A percentile compares a stretch with the other conserved stretches of the same genome.
phyloP scores from a whole-genome alignment of 2,329 filamentous ascomycete genomes.

The Fusarium paranaense region DNA sequence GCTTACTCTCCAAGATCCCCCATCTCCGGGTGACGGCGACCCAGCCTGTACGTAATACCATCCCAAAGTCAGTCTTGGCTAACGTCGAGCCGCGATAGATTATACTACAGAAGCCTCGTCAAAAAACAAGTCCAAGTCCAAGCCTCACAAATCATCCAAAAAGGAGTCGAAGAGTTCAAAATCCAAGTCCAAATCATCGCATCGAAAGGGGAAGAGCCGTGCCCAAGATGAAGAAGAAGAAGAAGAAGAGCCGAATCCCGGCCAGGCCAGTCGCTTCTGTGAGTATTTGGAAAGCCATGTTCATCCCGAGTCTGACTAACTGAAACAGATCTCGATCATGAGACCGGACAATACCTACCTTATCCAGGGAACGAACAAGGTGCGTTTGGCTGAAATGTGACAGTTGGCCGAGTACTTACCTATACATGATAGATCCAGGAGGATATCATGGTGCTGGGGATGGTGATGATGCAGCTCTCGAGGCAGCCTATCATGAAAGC shows the following conservation, averaged over 20 bases:
- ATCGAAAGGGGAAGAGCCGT: conserved; percentile 38
- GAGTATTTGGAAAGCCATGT: not conserved
- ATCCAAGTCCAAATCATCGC: conserved; percentile 30
- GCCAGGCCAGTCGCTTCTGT: conserved; percentile 3
- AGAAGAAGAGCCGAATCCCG: conserved; percentile 25
- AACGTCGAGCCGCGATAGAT: conserved; percentile 12
- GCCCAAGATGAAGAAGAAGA: conserved; percentile 26
- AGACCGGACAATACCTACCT: conserved; percentile 16
- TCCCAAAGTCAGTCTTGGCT: not conserved
- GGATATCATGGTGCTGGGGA: conserved; percentile 9
- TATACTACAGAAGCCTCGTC: conserved; percentile 26
- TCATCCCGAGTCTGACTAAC: not conserved
- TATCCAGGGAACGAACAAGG: conserved; percentile 16
- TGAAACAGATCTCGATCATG: conserved; percentile 18
- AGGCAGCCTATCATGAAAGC: conserved; percentile 25
- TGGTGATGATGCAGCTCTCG: conserved; percentile 16
- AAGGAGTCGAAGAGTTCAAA: conserved; percentile 31
- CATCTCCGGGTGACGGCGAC: conserved; percentile 27
- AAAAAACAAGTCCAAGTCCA: conserved; percentile 24
- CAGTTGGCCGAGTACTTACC: not conserved
- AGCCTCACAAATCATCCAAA: conserved; percentile 30
- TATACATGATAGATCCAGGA: conserved; percentile 6
- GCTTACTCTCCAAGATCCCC: conserved; percentile 33
- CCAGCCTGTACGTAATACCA: conserved; percentile 34
- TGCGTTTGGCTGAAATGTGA: not conserved